These are phyloP conservation scores for Backusella tarrabulga DNA, from an alignment of 192 early-diverging fungal genomes.

Conservation along the genomic window DNA sequence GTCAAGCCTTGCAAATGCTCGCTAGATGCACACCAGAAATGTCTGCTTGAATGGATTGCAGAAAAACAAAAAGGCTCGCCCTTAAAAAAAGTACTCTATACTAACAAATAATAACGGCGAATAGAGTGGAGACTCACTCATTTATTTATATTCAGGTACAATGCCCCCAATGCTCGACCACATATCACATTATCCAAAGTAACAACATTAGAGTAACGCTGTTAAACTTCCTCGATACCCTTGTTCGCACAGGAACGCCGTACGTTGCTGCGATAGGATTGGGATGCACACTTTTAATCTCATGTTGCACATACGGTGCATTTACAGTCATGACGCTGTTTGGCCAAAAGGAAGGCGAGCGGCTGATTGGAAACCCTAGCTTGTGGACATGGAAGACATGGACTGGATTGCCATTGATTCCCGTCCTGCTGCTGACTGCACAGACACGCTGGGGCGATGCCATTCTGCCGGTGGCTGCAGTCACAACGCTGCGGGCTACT, in stretches of 20 bases:
- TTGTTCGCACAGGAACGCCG: constrained; percentile 60
- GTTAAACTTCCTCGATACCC: constrained; percentile 49
- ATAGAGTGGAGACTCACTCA: background rate
- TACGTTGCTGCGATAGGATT: constrained; percentile 60
- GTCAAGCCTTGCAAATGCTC: constrained; percentile 73
- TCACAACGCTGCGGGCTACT: constrained; percentile 48
- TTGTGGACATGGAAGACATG: constrained; percentile 63
- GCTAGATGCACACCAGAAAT: constrained; percentile 73
- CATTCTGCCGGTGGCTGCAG: constrained; percentile 59
- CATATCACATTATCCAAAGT: constrained; percentile 62
- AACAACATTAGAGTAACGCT: constrained; percentile 49
- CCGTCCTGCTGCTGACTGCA: constrained; percentile 59
- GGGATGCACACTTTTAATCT: constrained; percentile 59
- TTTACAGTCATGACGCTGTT: constrained; percentile 70
- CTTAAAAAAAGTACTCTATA: constrained; percentile 39
- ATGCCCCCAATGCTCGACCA: constrained; percentile 69
- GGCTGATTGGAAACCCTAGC: constrained; percentile 51
- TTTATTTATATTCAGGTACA: constrained; percentile 44
- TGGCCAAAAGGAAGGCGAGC: constrained; percentile 59
- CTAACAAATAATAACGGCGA: background rate
- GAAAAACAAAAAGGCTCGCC: constrained; percentile 61
- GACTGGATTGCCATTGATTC: constrained; percentile 49
- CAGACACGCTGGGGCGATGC: constrained; percentile 53
- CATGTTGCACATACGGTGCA: constrained; percentile 67
- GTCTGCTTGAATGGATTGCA: constrained; percentile 72